A percentile compares a stretch with the other conserved stretches of the same genome.
These are phyloP conservation scores for Eucalyptus sp. DNA, from an alignment of 345 rosid species.

Conservation along the genomic window DNA sequence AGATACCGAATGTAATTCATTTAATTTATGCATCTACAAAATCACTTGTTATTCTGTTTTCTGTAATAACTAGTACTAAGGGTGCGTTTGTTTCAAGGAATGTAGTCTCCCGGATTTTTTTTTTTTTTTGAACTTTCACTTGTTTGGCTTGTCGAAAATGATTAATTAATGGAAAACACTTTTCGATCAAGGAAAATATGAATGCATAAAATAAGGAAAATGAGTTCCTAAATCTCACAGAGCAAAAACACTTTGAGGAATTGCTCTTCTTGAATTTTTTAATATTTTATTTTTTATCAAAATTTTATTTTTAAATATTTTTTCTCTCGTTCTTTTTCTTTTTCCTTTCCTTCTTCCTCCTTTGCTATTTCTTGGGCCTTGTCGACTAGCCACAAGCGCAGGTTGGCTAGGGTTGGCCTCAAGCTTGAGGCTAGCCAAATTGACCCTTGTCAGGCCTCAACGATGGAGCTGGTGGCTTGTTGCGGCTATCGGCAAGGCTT, in stretches of 20 bases:
- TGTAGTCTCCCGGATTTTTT: rapidly evolving
- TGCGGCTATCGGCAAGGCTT: rapidly evolving
- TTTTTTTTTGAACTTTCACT: rapidly evolving
- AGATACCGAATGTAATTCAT: not conserved
- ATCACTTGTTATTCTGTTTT: not conserved
- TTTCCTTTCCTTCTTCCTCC: too few relatives aligned
- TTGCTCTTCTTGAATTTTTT: too few relatives aligned
- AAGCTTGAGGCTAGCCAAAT: rapidly evolving
- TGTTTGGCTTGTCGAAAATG: too few relatives aligned
- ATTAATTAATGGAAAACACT: rapidly evolving
- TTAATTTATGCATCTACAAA: not conserved
- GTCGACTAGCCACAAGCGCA: rapidly evolving
- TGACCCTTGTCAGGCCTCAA: rapidly evolving
- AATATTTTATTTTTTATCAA: too few relatives aligned
- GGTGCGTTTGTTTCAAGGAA: rapidly evolving
- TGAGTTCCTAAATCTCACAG: too few relatives aligned
- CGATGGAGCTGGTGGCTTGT: rapidly evolving
- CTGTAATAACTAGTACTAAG: not conserved
- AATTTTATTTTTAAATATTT: too few relatives aligned
- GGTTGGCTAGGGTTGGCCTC: too few relatives aligned
- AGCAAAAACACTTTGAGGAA: rapidly evolving
- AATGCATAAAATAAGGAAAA: too few relatives aligned
- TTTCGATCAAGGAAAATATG: rapidly evolving
- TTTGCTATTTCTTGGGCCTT: rapidly evolving
- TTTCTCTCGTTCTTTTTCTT: too few relatives aligned